Base-by-base conservation (phyloP, 495 filamentous ascomycete genomes). In the Immersiella caudata region DNA sequence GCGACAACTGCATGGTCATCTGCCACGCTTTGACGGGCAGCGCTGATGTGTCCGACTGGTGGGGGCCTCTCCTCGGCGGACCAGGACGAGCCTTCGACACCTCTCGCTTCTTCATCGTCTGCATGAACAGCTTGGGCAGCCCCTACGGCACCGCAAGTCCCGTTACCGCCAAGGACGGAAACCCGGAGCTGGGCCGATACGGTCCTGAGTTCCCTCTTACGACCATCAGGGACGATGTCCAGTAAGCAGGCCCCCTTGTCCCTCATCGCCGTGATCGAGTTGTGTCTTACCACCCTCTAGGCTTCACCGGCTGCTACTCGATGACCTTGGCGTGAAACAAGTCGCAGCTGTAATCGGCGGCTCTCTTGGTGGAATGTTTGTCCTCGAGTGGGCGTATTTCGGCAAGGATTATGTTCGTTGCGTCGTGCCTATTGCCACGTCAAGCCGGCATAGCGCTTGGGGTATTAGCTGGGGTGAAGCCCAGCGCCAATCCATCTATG, bases 391-490 rank as follows among this genome's bases (percentile, higher is more conserved):
- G 84, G 91, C 95, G 56, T 99, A 96, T 79, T 93, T 97, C 73
- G 95, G 95, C 66, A 91, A 91, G 75, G 91, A 96, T 70, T 97
- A 97, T 72, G 94, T 99, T 29, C 90, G 91, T 36, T 86, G 88
- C 51, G 92, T 99, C 75, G 90, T 98, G 27, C 93, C 95, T 3
- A 96, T 99, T 70, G 95, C 95, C 26, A 98, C 95, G 21, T 97
- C 94, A 6, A 92, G 92, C 60, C 87, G 92, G 12, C 95, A 98
- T 74, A 97, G 93, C 68, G 95, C 95, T n/a, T 99, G 95, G 95
- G 92, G 95, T 50, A 99, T 99, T 71, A 97, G 93, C 78, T 98
- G 95, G 95, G 94, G 95, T 51, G 95, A 99, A 78, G 94, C 95
- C 24, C 95, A 99, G 79, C 82, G 95, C 60, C 95, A 99, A 79